Evolutionary conservation across 257 asterid genomes (phyloP).

Genomic region (Avicennia marina): DNA sequence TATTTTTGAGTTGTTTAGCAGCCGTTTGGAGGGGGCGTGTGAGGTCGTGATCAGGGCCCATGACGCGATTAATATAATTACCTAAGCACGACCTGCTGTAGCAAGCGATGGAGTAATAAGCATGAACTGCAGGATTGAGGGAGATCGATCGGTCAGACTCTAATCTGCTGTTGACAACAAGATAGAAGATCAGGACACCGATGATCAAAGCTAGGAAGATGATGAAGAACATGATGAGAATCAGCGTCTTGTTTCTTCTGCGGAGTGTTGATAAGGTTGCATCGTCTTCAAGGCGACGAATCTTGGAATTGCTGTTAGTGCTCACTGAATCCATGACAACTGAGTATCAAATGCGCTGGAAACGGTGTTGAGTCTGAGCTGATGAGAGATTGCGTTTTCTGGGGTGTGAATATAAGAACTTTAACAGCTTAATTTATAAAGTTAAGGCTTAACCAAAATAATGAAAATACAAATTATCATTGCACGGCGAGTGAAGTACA

Average conservation of each 20-base stretch:
- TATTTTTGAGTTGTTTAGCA: neutral
- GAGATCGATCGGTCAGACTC: neutral
- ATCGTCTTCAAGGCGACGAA: neutral
- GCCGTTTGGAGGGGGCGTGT: slow-evolving; percentile 18
- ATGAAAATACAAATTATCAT: too few species aligned
- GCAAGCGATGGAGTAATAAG: neutral
- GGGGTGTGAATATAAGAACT: too few species aligned
- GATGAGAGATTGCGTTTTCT: too few species aligned
- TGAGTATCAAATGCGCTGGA: neutral
- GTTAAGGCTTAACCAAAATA: too few species aligned
- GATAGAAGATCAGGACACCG: slow-evolving; percentile 10
- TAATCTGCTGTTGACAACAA: neutral
- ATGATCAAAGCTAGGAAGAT: slow-evolving; percentile 13
- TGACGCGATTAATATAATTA: slow-evolving; percentile 9
- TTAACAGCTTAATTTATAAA: too few species aligned
- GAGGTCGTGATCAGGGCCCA: slow-evolving; percentile 23
- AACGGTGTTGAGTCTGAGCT: too few species aligned
- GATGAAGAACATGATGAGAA: slow-evolving; percentile 1
- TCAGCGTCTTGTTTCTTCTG: slow-evolving; percentile 6
- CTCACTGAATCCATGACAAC: slow-evolving; percentile 2
- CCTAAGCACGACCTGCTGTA: slow-evolving; percentile 1
- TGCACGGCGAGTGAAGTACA: too few species aligned
- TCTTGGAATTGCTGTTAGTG: neutral
- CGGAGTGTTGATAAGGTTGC: neutral
- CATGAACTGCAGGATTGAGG: slow-evolving; percentile 2